phyloP scores from a whole-genome alignment of 495 filamentous ascomycete genomes.

The Umbilicaria muhlenbergii region DNA sequence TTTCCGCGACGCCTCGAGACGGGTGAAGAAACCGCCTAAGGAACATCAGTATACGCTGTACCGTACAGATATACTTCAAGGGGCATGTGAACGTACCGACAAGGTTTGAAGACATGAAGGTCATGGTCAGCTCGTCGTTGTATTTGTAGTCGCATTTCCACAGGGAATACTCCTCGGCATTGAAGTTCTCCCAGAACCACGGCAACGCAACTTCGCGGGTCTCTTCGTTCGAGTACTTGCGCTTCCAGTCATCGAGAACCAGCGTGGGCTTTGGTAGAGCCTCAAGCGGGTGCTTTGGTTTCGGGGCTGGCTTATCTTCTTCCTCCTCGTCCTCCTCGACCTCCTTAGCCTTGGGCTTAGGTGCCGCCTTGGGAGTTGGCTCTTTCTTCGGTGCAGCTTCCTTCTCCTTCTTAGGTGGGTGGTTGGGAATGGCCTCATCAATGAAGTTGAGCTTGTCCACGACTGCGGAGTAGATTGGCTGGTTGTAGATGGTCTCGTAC shows the following conservation, averaged over 20 bases:
- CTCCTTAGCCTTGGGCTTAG: constrained; percentile 38
- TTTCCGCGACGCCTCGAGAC: constrained; percentile 96
- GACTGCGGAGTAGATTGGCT: constrained; percentile 73
- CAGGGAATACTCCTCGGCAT: constrained; percentile 85
- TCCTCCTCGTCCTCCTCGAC: constrained; percentile 57
- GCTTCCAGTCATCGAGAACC: constrained; percentile 93
- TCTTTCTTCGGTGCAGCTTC: constrained; percentile 50
- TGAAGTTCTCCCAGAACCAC: constrained; percentile 97
- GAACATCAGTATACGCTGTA: not conserved
- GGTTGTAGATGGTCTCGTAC: constrained; percentile 87
- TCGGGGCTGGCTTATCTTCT: constrained; percentile 54
- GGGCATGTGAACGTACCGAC: constrained; percentile 38
- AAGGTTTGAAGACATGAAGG: constrained; percentile 97
- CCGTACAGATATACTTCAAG: not conserved
- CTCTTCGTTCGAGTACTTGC: constrained; percentile 94
- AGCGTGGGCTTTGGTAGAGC: constrained; percentile 65
- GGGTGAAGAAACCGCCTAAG: constrained; percentile 85
- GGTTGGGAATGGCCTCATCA: constrained; percentile 75
- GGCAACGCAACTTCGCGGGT: constrained; percentile 67
- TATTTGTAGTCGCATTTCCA: constrained; percentile 94
- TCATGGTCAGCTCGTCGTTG: constrained; percentile 88
- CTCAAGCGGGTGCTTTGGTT: constrained; percentile 94
- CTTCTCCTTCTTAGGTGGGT: constrained; percentile 75
- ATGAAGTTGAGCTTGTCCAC: constrained; percentile 57
- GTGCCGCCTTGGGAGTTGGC: constrained; percentile 35